These are phyloP conservation scores for Grigorovia humatica DNA, from an alignment of 805 yeast genomes.

Conservation along the genomic window DNA sequence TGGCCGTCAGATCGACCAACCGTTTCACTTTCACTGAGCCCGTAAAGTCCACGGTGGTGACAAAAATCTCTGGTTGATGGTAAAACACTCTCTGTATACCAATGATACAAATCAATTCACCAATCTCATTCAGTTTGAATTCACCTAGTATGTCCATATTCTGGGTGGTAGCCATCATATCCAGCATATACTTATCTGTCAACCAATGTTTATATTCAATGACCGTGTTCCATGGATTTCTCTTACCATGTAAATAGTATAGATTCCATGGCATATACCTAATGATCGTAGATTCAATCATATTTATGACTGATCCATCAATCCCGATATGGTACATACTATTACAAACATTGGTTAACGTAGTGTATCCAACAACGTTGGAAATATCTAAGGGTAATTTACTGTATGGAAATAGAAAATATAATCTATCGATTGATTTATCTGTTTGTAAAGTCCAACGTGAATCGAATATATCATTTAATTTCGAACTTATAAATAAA, in stretches of 20 bases:
- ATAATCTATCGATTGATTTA: background rate
- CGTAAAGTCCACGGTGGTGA: background rate
- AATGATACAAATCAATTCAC: constrained; percentile 9
- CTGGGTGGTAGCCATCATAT: background rate
- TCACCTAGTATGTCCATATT: constrained; percentile 6
- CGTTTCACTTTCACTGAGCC: background rate
- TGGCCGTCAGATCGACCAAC: background rate
- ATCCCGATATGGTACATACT: background rate
- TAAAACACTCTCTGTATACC: constrained; percentile 6
- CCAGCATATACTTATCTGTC: background rate
- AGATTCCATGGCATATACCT: background rate
- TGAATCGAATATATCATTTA: background rate
- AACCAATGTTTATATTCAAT: constrained; percentile 1
- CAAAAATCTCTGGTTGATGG: background rate
- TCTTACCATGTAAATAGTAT: background rate
- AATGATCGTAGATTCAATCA: background rate
- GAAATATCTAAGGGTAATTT: background rate
- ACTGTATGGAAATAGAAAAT: background rate
- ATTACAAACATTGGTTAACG: background rate
- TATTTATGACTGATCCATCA: background rate
- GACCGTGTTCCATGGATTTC: background rate
- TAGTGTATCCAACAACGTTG: background rate
- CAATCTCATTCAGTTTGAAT: constrained; percentile 8
- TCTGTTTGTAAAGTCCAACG: background rate
- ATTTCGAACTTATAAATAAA: background rate